A percentile compares a stretch with the other conserved stretches of the same genome.
Conservation (phyloP, 768 basidiomycete genomes). For the Pleurotus pulmonarius region DNA sequence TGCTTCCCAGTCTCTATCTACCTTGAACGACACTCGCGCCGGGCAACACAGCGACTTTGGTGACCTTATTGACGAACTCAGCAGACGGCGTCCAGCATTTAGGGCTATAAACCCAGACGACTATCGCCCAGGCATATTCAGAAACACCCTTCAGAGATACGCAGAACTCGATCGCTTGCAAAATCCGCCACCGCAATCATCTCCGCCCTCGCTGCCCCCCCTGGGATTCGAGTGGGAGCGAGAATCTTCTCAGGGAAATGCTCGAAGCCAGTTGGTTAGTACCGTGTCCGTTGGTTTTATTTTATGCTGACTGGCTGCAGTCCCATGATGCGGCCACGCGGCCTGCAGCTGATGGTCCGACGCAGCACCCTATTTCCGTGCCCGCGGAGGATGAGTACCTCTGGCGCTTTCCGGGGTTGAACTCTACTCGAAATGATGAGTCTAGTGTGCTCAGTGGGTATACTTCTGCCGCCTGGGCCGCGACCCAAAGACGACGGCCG, state of each 20-base stretch:
- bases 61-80: background rate
- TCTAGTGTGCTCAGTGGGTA: background rate
- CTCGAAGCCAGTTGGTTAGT: too few species aligned
- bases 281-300: too few species aligned
- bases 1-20: too few species aligned
- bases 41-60: too few species aligned
- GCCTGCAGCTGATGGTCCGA: background rate
- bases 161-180: slow-evolving; percentile 13
- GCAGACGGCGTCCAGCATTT: slow-evolving; percentile 6
- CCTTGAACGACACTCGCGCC: too few species aligned
- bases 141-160: slow-evolving; percentile 40
- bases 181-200: slow-evolving; percentile 8
- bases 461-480: background rate
- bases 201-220: slow-evolving; percentile 9
- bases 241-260: background rate
- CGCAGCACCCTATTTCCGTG: background rate
- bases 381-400: background rate
- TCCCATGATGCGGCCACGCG: background rate
- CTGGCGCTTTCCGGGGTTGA: slow-evolving; percentile 4
- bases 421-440: background rate
- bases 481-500: background rate
- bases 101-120: slow-evolving; percentile 28
- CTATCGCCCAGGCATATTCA: slow-evolving; percentile 44
- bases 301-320: background rate
- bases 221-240: slow-evolving; percentile 6